A percentile compares a stretch with the other conserved stretches of the same genome.
Evolutionary conservation across 192 early-diverging fungal genomes (phyloP).

Genomic region (Umbelopsis sp.): DNA sequence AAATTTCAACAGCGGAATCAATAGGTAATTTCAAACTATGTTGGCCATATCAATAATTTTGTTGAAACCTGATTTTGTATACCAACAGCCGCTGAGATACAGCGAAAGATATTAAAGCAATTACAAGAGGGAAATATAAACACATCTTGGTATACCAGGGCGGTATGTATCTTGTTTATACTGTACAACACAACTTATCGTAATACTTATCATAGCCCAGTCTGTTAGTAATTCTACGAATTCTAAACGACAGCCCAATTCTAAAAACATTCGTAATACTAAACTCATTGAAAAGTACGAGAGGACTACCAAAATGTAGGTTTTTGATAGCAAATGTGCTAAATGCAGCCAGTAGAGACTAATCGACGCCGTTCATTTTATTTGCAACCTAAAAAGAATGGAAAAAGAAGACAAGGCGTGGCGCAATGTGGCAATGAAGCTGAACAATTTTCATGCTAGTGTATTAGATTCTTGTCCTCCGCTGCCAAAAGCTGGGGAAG

Average conservation of each 20-base stretch:
- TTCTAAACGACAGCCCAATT: not conserved
- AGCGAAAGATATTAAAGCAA: not conserved
- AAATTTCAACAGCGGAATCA: not conserved
- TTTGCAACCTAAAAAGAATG: not conserved
- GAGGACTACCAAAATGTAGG: not conserved
- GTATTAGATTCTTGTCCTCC: conserved; percentile 15
- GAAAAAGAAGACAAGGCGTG: conserved; percentile 16
- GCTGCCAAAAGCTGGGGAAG: not conserved
- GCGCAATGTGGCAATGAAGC: not conserved
- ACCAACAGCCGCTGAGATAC: not conserved
- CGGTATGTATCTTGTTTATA: not conserved
- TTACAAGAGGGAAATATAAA: conserved; percentile 5
- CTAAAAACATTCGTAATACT: not conserved
- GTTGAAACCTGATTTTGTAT: not conserved
- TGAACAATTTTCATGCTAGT: conserved; percentile 10
- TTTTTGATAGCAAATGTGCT: not conserved
- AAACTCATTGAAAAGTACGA: conserved; percentile 13
- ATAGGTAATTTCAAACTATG: not conserved
- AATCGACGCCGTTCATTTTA: too few species aligned
- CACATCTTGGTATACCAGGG: conserved; percentile 10
- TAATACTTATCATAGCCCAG: not conserved
- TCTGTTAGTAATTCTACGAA: not conserved
- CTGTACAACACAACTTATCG: too few species aligned
- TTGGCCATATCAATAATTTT: not conserved
- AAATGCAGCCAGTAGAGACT: too few species aligned